Base-by-base conservation (phyloP, 352 stramenopile genomes). In the Globisporangium orthogonon region DNA sequence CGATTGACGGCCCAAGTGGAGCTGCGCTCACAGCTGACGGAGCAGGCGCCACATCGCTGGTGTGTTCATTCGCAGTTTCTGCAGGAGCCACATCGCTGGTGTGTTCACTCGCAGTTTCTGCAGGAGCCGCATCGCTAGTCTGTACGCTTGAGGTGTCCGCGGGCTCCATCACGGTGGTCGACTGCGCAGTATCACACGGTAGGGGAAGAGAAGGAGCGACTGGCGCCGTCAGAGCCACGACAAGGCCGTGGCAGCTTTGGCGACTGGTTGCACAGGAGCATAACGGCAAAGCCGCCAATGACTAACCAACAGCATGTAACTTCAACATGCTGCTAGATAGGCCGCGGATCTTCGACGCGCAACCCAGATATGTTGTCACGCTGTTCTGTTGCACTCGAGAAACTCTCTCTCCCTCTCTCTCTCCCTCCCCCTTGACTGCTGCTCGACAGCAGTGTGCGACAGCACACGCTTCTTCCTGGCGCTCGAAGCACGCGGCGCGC, bases 381-480 rank as follows among this genome's bases (percentile, higher is more conserved):
- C 23, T 23, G 23, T 23, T 23, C 23, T 23, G 23, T 23, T 23
- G 23, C 23, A 23, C 23, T 23, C 23, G 30, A 40, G 7, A 17
- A 15, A 9, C 13, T 11, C 17, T 11, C 15, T n/a, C 6, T 7
- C 15, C 35, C 1, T 15, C 18, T 7, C 45, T 40, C 15, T 52
- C 47, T 23, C 23, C 1, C 23, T 23, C 18, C 44, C 29, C 30
- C 29, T n/a, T 13, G 7, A 10, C 18, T 58, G 7, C 45, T 11
- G 35, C 6, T 44, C 14, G 15, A 39, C 6, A 28, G 37, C 47
- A 58, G 13, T 50, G n/a, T 3, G 14, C 41, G 18, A 33, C 13
- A 4, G 54, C 37, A 47, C 56, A 60, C 44, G 66, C 59, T 52
- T 80, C 66, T 0, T 66, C 50, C 60, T 77, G 71, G 7, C 68